A percentile compares a stretch with the other conserved stretches of the same genome.
These are phyloP conservation scores for Poterioochromonas sp. DNA, from an alignment of 352 stramenopile genomes.

Conservation along the genomic window DNA sequence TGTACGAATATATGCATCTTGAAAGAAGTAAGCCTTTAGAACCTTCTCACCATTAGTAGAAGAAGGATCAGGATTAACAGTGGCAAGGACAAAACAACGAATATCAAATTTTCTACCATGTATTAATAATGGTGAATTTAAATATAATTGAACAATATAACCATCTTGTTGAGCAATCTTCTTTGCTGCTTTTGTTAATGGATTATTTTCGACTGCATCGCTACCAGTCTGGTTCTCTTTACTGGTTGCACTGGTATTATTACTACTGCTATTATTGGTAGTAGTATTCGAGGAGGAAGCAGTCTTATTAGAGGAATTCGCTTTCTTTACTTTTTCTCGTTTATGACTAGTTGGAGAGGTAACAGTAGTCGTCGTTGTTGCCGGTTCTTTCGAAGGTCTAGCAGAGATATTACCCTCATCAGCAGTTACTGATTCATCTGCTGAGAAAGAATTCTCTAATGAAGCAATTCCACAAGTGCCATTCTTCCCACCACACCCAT, in stretches of 20 bases:
- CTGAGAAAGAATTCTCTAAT: no score
- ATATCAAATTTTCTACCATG: constrained; percentile 52
- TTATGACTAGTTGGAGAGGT: no score
- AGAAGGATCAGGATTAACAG: no score
- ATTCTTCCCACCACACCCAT: no score
- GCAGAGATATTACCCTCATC: no score
- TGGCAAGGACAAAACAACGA: constrained; percentile 44
- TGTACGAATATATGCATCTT: constrained; percentile 15
- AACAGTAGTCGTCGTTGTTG: no score
- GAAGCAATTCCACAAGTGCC: no score
- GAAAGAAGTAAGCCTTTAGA: constrained; percentile 12
- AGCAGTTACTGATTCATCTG: no score
- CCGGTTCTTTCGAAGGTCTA: no score
- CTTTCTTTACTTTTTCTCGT: no score
- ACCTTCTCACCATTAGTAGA: background rate
- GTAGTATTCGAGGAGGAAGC: background rate
- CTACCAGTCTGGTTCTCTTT: background rate
- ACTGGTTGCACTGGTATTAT: background rate
- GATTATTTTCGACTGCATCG: background rate
- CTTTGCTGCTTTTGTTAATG: background rate
- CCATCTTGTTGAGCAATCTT: constrained; percentile 8
- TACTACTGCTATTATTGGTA: background rate
- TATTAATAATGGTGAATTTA: constrained; percentile 48
- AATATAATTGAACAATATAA: constrained; percentile 47
- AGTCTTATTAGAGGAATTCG: no score